A percentile compares a stretch with the other conserved stretches of the same genome.
Conservation (phyloP, 2,329 filamentous ascomycete species). For the Neofusicoccum sp. region DNA sequence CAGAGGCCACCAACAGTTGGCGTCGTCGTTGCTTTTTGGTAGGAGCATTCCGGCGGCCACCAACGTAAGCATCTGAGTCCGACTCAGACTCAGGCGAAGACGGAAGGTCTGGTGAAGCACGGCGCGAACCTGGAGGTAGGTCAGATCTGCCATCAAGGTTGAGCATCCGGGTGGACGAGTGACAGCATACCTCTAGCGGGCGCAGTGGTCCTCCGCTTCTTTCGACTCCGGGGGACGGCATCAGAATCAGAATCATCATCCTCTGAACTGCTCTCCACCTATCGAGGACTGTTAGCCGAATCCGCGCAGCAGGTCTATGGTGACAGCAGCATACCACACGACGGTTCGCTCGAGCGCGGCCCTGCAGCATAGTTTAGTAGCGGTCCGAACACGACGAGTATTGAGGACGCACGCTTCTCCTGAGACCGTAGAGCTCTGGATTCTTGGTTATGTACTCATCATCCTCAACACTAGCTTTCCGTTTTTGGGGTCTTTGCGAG, state of each 20-base stretch:
- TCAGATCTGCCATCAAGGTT: conserved; percentile 44
- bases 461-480: conserved; percentile 63
- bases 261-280: conserved; percentile 58
- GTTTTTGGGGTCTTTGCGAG: conserved; percentile 66
- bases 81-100: conserved; percentile 66
- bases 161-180: conserved; percentile 33
- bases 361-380: conserved; percentile 43
- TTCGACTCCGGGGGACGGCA: conserved; percentile 60
- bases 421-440: conserved; percentile 89
- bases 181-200: conserved; percentile 64
- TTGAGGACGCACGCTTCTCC: conserved; percentile 72
- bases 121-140: conserved; percentile 53
- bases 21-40: conserved; percentile 75
- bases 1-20: conserved; percentile 62
- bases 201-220: conserved; percentile 66
- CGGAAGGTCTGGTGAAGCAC: conserved; percentile 48
- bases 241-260: conserved; percentile 74
- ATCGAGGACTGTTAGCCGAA: conserved; percentile 2
- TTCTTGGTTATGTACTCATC: conserved; percentile 86
- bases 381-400: conserved; percentile 16
- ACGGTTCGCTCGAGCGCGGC: conserved; percentile 61
- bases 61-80: conserved; percentile 68
- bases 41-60: conserved; percentile 62
- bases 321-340: conserved; percentile 52
- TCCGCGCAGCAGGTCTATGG: conserved; percentile 18